Base-by-base conservation (phyloP, 1,284 basidiomycete species). In the Pascua sp. region DNA sequence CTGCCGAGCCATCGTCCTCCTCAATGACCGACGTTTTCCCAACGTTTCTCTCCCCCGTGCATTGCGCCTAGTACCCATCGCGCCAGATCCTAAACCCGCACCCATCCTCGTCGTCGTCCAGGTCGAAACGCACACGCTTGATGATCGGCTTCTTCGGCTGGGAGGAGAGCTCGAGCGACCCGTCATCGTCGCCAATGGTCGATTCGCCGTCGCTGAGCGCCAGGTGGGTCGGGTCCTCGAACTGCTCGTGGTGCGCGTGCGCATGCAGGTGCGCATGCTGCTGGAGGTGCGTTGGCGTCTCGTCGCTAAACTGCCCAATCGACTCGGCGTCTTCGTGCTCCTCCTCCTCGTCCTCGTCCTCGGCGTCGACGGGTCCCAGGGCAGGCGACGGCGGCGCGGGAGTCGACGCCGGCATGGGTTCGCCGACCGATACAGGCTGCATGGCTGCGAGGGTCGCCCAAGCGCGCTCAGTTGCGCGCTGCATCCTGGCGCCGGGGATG, bases 61-160 rank as follows among this genome's bases (percentile, higher is more conserved):
- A 10, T 15, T 36, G 11, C n/a, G n/a, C n/a, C 47, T 53, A 70
- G 53, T 68, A 67, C 8, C 40, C 57, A 51, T 73, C 71, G 41
- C 65, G 53, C 71, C 71, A 73, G 9, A 71, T 54, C 16, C 24
- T 56, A 53, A 73, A 73, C 0, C 68, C 69, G 3, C 63, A 45
- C 36, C 64, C 60, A 8, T 62, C 64, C 7, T 64, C 65, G 15
- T 58, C 52, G 40, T 39, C 39, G 38, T 53, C 60, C 42, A 66
- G 67, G 50, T 17, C 49, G 44, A 67, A 68, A 16, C 58, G 64
- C 42, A 63, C 59, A 1, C 52, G 42, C 36, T 56, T 59, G 49
- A 45, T 38, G 15, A 47, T 17, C 53, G 55, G 68, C 67, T 38
- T 60, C 24, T 32, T 32, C 24, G 24, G 46, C 68, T 68, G 66